A percentile compares a stretch with the other conserved stretches of the same genome.
Evolutionary conservation across 257 asterid species (phyloP).

Genomic region (Orobanche coerulescens): DNA sequence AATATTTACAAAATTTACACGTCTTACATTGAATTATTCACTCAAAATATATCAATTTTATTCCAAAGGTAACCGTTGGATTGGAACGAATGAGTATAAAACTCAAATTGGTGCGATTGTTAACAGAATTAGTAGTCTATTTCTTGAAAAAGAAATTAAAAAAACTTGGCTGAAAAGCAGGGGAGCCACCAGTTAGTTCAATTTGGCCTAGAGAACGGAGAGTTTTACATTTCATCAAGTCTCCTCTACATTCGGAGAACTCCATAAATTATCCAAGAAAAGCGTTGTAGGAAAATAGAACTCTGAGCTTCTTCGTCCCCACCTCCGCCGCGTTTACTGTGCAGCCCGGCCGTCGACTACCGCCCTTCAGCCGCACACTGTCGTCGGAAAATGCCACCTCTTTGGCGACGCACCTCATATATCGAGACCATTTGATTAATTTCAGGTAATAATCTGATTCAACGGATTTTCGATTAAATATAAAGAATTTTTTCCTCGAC

Average conservation of each 20-base stretch:
- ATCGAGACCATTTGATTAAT: neutral
- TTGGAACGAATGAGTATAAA: no score
- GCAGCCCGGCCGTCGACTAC: slow-evolving; percentile 25
- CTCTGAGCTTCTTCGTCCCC: slow-evolving; percentile 13
- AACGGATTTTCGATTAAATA: neutral
- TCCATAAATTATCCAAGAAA: slow-evolving; percentile 2
- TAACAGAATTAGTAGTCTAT: no score
- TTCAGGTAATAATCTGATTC: neutral
- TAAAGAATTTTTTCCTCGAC: no score
- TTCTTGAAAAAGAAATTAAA: neutral
- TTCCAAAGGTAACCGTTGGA: no score
- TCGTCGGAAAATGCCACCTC: neutral
- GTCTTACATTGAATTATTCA: no score
- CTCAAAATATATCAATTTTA: no score
- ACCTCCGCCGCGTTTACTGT: slow-evolving; percentile 24
- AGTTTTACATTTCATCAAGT: neutral
- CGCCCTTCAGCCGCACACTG: slow-evolving; percentile 16
- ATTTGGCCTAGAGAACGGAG: neutral
- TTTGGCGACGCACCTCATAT: neutral
- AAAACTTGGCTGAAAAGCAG: slow-evolving; percentile 22
- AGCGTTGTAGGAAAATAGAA: neutral
- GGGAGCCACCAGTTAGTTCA: slow-evolving; percentile 19
- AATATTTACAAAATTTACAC: no score
- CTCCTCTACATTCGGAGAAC: slow-evolving; percentile 10
- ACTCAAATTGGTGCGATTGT: no score